Percentiles rank a stretch among this genome's conserved stretches.
These are phyloP conservation scores for Halophytophthora batemanensis DNA, from an alignment of 352 stramenopile species.

Conservation along the genomic window DNA sequence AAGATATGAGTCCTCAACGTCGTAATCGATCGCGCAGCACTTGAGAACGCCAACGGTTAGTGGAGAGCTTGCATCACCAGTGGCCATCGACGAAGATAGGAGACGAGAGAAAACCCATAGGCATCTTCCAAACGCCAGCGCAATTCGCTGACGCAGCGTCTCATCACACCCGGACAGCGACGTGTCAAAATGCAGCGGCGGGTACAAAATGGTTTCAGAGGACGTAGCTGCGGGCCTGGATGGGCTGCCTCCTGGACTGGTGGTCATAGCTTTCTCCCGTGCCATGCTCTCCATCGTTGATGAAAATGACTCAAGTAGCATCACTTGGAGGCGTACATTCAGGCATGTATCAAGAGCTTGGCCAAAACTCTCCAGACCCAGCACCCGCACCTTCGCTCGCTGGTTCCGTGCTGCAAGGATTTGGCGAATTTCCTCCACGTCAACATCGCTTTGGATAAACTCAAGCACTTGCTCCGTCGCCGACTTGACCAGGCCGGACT, in stretches of 20 bases:
- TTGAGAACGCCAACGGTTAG: constrained; percentile 52
- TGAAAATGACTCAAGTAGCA: constrained; percentile 49
- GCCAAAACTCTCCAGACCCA: constrained; percentile 49
- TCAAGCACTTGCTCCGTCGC: constrained; percentile 82
- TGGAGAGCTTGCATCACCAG: constrained; percentile 20
- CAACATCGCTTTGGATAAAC: constrained; percentile 82
- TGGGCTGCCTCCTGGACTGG: constrained; percentile 13
- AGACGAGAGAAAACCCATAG: constrained; percentile 33
- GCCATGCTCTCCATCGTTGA: constrained; percentile 41
- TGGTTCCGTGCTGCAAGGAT: constrained; percentile 46
- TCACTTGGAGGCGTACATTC: constrained; percentile 25
- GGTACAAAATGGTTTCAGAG: constrained; percentile 12
- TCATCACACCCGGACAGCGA: constrained; percentile 56
- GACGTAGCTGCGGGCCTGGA: constrained; percentile 2
- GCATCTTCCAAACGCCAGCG: constrained; percentile 43
- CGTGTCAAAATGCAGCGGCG: constrained; percentile 54
- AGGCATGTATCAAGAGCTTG: constrained; percentile 25
- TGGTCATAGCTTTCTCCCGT: constrained; percentile 22
- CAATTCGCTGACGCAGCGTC: constrained; percentile 38
- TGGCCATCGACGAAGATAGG: constrained; percentile 16
- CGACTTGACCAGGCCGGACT: constrained; percentile 48
- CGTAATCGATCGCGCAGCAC: constrained; percentile 61
- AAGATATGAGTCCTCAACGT: constrained; percentile 73
- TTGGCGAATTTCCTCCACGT: constrained; percentile 47
- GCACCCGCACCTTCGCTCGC: constrained; percentile 37